A percentile compares a stretch with the other conserved stretches of the same genome.
Conservation (phyloP, 2,329 filamentous ascomycete genomes). For the Ilyonectria destructans region DNA sequence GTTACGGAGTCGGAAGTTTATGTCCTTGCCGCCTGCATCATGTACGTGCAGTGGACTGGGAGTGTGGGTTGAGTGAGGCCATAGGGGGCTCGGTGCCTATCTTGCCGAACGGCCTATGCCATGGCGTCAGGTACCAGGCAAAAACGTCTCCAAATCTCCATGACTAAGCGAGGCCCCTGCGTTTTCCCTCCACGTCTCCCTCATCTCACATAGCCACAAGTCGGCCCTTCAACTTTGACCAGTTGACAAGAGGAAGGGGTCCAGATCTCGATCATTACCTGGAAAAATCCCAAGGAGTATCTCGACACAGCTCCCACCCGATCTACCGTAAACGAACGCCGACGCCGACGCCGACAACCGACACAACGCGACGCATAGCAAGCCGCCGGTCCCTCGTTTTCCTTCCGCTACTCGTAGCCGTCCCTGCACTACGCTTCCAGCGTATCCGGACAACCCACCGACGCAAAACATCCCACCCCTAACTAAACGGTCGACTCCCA, state of each 20-base stretch:
- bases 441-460: background rate
- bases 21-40: background rate
- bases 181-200: constrained; percentile 36
- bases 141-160: constrained; percentile 21
- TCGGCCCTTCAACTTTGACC: constrained; percentile 18
- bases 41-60: background rate
- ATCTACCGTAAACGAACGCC: background rate
- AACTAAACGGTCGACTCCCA: constrained; percentile 49
- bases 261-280: constrained; percentile 12
- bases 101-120: background rate
- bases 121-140: constrained; percentile 9
- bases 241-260: constrained; percentile 18
- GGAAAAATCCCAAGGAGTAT: background rate
- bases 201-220: constrained; percentile 15
- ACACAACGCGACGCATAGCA: constrained; percentile 1
- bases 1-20: background rate
- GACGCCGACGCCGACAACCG: background rate
- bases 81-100: background rate
- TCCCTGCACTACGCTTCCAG: constrained; percentile 2
- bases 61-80: background rate
- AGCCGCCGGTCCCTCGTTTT: background rate
- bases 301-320: background rate
- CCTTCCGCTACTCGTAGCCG: background rate
- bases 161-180: constrained; percentile 21
- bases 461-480: constrained; percentile 29